Base-by-base conservation (phyloP, 2,329 filamentous ascomycete species). In the Alternaria metachromatica region DNA sequence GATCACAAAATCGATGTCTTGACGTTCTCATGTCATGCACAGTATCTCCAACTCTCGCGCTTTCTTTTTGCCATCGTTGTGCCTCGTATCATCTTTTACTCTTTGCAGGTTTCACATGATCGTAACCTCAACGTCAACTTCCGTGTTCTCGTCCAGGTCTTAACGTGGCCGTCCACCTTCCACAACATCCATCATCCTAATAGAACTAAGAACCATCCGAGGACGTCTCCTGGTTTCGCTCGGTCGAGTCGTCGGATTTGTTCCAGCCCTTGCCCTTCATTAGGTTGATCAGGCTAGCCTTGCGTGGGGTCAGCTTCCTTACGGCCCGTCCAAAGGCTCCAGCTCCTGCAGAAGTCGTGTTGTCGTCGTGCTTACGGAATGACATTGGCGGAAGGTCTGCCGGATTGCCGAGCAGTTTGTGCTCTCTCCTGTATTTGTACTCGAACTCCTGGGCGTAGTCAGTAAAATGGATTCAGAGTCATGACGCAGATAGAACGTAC, bases 231-330 rank as follows among this genome's bases (percentile, higher is more conserved):
- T 41, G 25, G 9, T 48, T 26, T 1, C 51, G 37, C 20, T 65
- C 61, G 13, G 28, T 30, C 21, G 25, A 21, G 10, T 62, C 46
- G 13, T 74, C 68, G 9, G 49, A 60, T 55, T 63, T 72, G 63
- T 70, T 75, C 70, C 74, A 74, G 18, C 76, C 70, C 62, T 74
- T 78, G 6, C 74, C 76, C 48, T 76, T 79, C 37, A 79, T 64
- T 18, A 79, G 51, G 25, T 78, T 78, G 60, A 73, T 75, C 21
- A 79, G 67, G 64, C 76, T 78, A 61, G 67, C 68, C 62, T 79
- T 79, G 15, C 76, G 69, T 30, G 76, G 76, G 37, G 77, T 78
- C 63, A 79, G 65, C 63, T 74, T 78, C 49, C 76, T 69, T 21
- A 78, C 70, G 23, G 76, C 76, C 62, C 75, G 69, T 44, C 72